Percentiles rank a stretch among this genome's conserved stretches.
Conservation (phyloP, 805 yeast genomes). For the Kluyveromyces starmeri region DNA sequence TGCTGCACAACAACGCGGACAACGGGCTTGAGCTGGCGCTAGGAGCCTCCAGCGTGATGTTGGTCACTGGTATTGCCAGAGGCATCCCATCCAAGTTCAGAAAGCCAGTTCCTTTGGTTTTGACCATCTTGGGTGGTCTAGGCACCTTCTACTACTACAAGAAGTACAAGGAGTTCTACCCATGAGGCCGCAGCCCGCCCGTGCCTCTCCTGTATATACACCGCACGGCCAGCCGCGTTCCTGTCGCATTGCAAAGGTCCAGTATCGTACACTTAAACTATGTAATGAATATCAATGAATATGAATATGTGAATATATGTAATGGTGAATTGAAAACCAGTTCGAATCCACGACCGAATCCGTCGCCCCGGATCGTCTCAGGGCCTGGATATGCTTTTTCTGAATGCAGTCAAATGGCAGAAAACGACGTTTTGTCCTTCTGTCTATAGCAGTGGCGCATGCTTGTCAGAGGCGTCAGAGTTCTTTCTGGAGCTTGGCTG, state of each 20-base stretch:
- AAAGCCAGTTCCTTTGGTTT: constrained; percentile 67
- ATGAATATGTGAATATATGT: too few species aligned
- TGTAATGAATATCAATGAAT: too few species aligned
- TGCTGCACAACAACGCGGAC: constrained; percentile 62
- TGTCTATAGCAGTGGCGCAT: constrained; percentile 2
- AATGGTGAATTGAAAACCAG: not conserved
- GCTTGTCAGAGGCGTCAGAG: constrained; percentile 12
- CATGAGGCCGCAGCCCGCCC: constrained; percentile 6
- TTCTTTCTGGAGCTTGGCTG: constrained; percentile 27
- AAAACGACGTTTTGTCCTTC: not conserved
- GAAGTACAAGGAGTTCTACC: constrained; percentile 69
- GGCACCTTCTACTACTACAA: constrained; percentile 61
- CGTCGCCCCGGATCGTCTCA: too few species aligned
- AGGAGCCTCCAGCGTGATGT: constrained; percentile 55
- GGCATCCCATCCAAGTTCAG: constrained; percentile 48
- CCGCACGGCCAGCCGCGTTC: too few species aligned
- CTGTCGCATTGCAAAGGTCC: too few species aligned
- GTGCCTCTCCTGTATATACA: too few species aligned
- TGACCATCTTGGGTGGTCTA: constrained; percentile 54
- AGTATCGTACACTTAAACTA: too few species aligned
- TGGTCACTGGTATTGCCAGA: constrained; percentile 67
- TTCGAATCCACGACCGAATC: too few species aligned
- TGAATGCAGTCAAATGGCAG: not conserved
- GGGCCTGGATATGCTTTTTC: too few species aligned
- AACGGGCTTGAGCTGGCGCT: constrained; percentile 77